Conservation (phyloP, 495 filamentous ascomycete genomes). For the Halenospora varia region DNA sequence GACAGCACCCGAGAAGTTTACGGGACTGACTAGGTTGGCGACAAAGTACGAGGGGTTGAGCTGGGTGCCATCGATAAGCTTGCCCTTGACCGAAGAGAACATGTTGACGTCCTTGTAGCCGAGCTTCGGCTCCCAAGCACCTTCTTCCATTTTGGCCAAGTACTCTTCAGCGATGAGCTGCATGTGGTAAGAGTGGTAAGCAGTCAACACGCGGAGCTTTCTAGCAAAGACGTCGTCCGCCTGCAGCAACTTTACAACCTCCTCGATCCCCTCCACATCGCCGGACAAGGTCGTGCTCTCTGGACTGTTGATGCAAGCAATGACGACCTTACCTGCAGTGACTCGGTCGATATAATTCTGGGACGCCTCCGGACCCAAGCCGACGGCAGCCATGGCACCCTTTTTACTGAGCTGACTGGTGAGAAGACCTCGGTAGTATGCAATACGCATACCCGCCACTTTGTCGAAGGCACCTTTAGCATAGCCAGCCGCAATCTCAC, state of each 20-base stretch:
- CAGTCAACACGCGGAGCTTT: constrained; percentile 26
- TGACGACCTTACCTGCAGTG: constrained; percentile 6
- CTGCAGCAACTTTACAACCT: constrained; percentile 35
- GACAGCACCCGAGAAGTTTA: no score
- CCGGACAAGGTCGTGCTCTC: constrained; percentile 56
- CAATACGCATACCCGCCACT: constrained; percentile 47
- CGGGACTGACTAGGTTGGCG: no score
- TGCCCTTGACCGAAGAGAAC: no score
- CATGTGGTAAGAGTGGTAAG: constrained; percentile 65
- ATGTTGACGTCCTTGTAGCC: no score
- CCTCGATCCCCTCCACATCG: constrained; percentile 36
- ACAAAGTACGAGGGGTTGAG: no score
- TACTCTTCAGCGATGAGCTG: constrained; percentile 36
- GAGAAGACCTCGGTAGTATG: constrained; percentile 38
- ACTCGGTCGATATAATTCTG: constrained; percentile 28
- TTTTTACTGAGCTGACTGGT: neutral
- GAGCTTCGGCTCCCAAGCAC: no score
- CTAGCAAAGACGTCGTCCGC: constrained; percentile 17
- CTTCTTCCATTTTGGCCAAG: constrained; percentile 25
- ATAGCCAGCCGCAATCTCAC: constrained; percentile 58
- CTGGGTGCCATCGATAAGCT: no score
- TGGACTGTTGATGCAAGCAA: constrained; percentile 56
- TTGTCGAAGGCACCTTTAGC: constrained; percentile 44
- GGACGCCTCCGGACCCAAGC: constrained; percentile 37
- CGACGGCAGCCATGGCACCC: constrained; percentile 52